Conservation (phyloP, 495 filamentous ascomycete species). For the Penicillium paxilli region DNA sequence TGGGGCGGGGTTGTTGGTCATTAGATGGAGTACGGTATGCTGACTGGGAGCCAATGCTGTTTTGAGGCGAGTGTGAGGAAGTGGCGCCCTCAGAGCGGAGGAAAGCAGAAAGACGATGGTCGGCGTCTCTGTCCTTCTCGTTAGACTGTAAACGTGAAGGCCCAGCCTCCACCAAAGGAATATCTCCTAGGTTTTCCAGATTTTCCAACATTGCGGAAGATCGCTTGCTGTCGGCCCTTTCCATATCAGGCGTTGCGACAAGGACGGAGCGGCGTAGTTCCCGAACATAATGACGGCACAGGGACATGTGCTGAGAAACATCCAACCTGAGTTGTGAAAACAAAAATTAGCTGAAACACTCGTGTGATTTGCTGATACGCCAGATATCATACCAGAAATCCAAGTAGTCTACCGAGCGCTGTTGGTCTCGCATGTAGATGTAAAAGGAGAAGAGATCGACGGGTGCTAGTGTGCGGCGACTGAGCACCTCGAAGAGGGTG, state of each 20-base stretch:
- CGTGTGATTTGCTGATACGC: neutral
- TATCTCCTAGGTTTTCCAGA: slow-evolving; percentile 64
- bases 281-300: slow-evolving; percentile 96
- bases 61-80: slow-evolving; percentile 65
- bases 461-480: slow-evolving; percentile 83
- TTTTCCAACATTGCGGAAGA: slow-evolving; percentile 79
- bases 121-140: slow-evolving; percentile 61
- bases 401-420: slow-evolving; percentile 94
- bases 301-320: slow-evolving; percentile 97
- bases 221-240: slow-evolving; percentile 75
- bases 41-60: slow-evolving; percentile 60
- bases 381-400: slow-evolving; percentile 81
- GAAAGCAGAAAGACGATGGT: slow-evolving; percentile 87
- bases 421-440: slow-evolving; percentile 99
- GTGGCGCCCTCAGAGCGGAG: slow-evolving; percentile 68
- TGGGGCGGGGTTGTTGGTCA: slow-evolving; percentile 65
- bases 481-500: slow-evolving; percentile 92
- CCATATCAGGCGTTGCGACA: slow-evolving; percentile 86
- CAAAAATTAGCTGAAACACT: neutral
- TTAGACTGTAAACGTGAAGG: slow-evolving; percentile 42
- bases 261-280: slow-evolving; percentile 92
- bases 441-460: slow-evolving; percentile 99
- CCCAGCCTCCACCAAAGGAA: slow-evolving; percentile 47
- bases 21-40: slow-evolving; percentile 35
- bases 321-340: slow-evolving; percentile 71